Conservation (phyloP, 2,329 filamentous ascomycete species). For the Pseudogymnoascus sp. region DNA sequence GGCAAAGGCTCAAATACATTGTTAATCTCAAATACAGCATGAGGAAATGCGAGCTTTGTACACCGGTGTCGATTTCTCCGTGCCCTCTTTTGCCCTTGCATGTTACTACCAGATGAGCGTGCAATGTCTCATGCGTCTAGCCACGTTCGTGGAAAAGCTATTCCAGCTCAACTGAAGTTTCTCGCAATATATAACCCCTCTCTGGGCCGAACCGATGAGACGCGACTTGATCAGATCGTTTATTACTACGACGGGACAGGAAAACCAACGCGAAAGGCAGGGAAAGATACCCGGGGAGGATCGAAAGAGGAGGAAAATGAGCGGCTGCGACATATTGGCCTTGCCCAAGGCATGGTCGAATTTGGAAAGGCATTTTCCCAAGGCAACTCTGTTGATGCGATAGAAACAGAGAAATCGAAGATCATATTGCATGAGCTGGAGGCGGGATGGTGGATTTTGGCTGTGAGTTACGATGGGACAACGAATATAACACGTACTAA, state of each 20-base stretch:
- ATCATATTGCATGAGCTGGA: constrained; percentile 84
- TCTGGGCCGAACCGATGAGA: constrained; percentile 53
- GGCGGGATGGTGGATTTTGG: constrained; percentile 88
- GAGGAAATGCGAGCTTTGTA: background rate
- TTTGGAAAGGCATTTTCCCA: constrained; percentile 85
- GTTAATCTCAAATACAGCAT: background rate
- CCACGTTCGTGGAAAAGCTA: constrained; percentile 18
- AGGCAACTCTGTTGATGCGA: constrained; percentile 66
- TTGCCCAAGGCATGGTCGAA: constrained; percentile 92
- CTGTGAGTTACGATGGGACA: constrained; percentile 49
- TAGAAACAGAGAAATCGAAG: constrained; percentile 85
- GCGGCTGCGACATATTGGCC: constrained; percentile 81
- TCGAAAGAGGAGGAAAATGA: constrained; percentile 67
- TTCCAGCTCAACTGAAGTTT: constrained; percentile 78
- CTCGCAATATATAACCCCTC: constrained; percentile 92
- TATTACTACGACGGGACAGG: constrained; percentile 56
- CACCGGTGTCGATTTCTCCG: background rate
- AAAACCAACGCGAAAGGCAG: constrained; percentile 17
- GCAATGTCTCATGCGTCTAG: constrained; percentile 21
- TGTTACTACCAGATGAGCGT: constrained; percentile 11
- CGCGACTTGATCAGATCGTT: constrained; percentile 72
- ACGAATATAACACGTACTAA: constrained; percentile 13
- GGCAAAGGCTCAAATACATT: background rate
- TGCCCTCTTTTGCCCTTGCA: background rate
- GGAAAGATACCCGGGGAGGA: constrained; percentile 20